Evolutionary conservation across 768 basidiomycete genomes (phyloP), one percentile per base, ranked within the genome.

Genomic region (Macrolepiota fuliginosa): DNA sequence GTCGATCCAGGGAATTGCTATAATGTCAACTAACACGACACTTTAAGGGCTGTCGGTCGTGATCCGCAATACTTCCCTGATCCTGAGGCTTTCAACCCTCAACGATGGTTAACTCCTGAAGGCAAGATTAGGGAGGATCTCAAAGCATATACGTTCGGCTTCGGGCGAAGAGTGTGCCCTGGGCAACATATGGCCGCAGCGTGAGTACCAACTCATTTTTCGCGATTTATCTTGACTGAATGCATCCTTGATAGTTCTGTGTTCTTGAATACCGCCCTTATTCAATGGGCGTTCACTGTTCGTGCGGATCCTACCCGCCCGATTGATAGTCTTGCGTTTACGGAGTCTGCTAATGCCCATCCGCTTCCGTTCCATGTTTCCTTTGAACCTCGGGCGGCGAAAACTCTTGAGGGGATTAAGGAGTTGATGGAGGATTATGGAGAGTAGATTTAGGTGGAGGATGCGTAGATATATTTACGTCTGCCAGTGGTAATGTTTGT

Each of bases 281-380:
- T 86, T 1, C 70, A 88, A 36, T 90, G 88, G 86, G 83, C 87
- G 0, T 90, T 90, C 77, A 77, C 71, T 1, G 75, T 91, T 24
- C 74, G 73, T 2, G 67, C 81, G 29, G 83, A 88, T 64, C 80
- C 82, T 0, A 65, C 71, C 0, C 71, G 76, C 2, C 85, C 86
- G 0, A 88, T 91, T 56, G 83, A 91, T 66, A 77, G 79, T 9
- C 71, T 80, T 40, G 86, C 79, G 1, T 88, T 91, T 66, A 83
- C 83, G 4, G 84, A 88, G 64, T 83, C 82, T 2, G 83, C 87
- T 15, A 84, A 89, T 65, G 79, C 81, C 0, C 88, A 87, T 59
- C 89, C 90, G 0, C 68, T 79, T 50, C 86, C 84, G 1, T 91
- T 90, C 69, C 78, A 78, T 29, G 85, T 79, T 3, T 63, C 72